Conservation (phyloP, 176 grass and related monocot species). For the Hordeum vulgare region MorexV3_pseudomolecules_assembly NC_058522.1:371465341-371465840, state of each 20-base stretch:
- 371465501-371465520: conserved; percentile 89
- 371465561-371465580: not conserved
- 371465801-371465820: not conserved
- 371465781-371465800: not conserved
- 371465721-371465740: not conserved
- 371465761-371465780: not conserved
- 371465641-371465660: not conserved
- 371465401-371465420: not conserved
- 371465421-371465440: conserved; percentile 49
- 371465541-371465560: conserved; percentile 51
- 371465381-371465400: not conserved
- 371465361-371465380: not conserved
- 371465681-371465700: not conserved
- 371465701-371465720: not conserved
- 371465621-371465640: not conserved
- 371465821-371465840: not conserved
- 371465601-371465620: not conserved
- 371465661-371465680: not conserved
- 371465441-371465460: conserved; percentile 75
- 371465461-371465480: conserved; percentile 72
- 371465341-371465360: not conserved
- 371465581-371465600: not conserved
- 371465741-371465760: not conserved
- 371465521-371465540: conserved; percentile 74
- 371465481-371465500: conserved; percentile 69